Percentiles rank a stretch among this genome's conserved stretches.
Conservation (phyloP, 352 stramenopile species). For the Phytophthora nicotianae region DNA sequence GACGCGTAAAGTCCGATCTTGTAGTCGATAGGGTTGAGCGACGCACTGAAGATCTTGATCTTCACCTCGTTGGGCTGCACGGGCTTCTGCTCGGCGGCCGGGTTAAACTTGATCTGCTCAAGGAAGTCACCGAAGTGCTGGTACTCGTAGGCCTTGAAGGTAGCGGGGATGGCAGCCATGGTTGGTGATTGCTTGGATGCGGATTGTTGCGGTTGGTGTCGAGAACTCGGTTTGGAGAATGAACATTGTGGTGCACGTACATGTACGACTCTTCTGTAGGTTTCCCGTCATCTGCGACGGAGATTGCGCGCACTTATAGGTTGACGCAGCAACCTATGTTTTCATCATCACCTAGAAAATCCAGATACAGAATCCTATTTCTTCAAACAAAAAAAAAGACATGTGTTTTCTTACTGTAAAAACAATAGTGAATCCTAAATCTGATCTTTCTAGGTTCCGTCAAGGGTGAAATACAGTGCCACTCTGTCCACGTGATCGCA, state of each 20-base stretch:
- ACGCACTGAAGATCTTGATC: conserved; percentile 31
- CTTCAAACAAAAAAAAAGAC: no score
- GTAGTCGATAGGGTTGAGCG: conserved; percentile 43
- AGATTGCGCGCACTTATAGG: conserved; percentile 4
- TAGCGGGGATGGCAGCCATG: conserved; percentile 16
- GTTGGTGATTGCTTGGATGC: background rate
- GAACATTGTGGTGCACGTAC: background rate
- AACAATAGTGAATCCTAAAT: background rate
- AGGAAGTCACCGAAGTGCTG: conserved; percentile 13
- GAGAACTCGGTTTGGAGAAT: conserved; percentile 23
- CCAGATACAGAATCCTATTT: no score
- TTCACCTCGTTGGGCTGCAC: conserved; percentile 20
- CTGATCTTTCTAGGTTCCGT: background rate
- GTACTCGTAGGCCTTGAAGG: conserved; percentile 35
- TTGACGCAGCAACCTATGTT: conserved; percentile 9
- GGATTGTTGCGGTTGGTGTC: background rate
- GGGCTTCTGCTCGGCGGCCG: conserved; percentile 8
- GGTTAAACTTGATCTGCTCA: conserved; percentile 32
- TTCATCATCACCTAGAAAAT: conserved; percentile 7
- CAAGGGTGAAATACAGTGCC: background rate
- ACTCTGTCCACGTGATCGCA: no score
- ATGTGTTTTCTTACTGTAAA: no score
- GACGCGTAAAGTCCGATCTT: conserved; percentile 17
- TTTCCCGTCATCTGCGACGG: background rate
- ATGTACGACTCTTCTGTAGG: no score